Base-by-base conservation (phyloP, 495 filamentous ascomycete genomes). In the Darksidea phi region DNA sequence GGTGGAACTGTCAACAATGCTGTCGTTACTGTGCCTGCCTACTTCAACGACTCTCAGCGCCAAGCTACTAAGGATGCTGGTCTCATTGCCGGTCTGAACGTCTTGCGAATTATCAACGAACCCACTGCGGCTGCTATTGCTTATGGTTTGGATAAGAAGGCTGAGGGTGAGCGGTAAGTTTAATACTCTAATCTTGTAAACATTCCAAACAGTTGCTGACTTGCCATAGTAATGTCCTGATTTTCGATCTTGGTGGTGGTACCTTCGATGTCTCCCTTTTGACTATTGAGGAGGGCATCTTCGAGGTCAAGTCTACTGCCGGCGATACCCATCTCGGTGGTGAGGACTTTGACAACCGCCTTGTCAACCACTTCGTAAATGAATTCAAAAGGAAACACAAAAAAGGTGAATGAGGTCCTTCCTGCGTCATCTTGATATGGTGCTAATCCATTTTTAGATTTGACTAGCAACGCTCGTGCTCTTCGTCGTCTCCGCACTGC, bases 301-400 rank as follows among this genome's bases (percentile, higher is more conserved):
- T 97, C 76, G 92, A 97, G 80, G 92, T 97, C 74, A 97, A 96
- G 84, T 95, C 92, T 15, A 97, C 92, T 79, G 96, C 96, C 77
- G 92, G 92, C 84, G 92, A 97, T 71, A 97, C 92, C 64, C 92
- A 97, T 79, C 84, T 97, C 67, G 92, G 92, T 84, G 92, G 92
- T 77, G 92, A 98, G 78, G 94, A 98, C 75, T 98, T 98, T 74
- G 94, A 98, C 76, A 97, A 97, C 74, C 80, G 79, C 67, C 88
- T 98, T 61, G 94, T 98, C 73, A 94, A 95, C 70, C 86, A 96
- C 83, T 81, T 98, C 36, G 91, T 97, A 49, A 82, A 88, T 75
- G 84, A 95, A 72, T 98, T 98, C 83, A 97, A 96, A 88, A 89
- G 88, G 77, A 90, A 96, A 57, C 88, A 88, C 26, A 87, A 90